A percentile compares a stretch with the other conserved stretches of the same genome.
Evolutionary conservation across 106 monocot genomes (phyloP).

Genomic region (Amphibolis antarctica): DNA sequence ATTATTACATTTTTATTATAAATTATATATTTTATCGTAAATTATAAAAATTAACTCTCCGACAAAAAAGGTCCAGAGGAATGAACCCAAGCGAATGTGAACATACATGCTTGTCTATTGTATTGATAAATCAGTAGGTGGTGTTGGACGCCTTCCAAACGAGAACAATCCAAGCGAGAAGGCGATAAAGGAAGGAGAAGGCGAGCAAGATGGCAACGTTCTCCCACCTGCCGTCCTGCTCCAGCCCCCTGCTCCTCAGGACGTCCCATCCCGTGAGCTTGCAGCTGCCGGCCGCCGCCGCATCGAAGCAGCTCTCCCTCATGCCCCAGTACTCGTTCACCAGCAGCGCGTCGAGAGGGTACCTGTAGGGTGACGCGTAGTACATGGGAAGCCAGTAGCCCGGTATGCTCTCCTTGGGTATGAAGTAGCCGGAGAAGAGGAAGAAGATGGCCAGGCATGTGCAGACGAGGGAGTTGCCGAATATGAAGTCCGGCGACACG

Average conservation of each 20-base stretch:
- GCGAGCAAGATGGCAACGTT: slow-evolving; percentile 71
- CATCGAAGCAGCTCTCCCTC: slow-evolving; percentile 38
- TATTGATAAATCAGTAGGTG: slow-evolving; percentile 6
- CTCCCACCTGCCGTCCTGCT: slow-evolving; percentile 55
- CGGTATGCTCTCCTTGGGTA: slow-evolving; percentile 75
- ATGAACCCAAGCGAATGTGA: too few relatives aligned
- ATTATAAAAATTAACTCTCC: too few relatives aligned
- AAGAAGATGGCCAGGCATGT: slow-evolving; percentile 68
- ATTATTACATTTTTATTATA: too few relatives aligned
- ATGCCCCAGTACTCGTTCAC: slow-evolving; percentile 78
- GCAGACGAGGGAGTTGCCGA: slow-evolving; percentile 82
- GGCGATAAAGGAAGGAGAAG: slow-evolving; percentile 64
- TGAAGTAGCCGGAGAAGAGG: slow-evolving; percentile 95
- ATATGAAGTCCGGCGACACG: slow-evolving; percentile 70
- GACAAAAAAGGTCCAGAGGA: too few relatives aligned
- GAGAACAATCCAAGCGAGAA: slow-evolving; percentile 70
- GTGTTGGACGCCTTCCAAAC: slow-evolving; percentile 69
- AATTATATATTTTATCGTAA: too few relatives aligned
- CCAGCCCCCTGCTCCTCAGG: slow-evolving; percentile 53
- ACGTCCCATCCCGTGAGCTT: slow-evolving; percentile 60
- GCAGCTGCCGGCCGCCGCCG: slow-evolving; percentile 15
- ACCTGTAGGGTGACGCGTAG: slow-evolving; percentile 76
- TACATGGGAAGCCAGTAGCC: slow-evolving; percentile 90
- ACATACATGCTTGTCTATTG: too few relatives aligned
- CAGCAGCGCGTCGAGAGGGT: slow-evolving; percentile 62